Conservation (phyloP, 2,329 filamentous ascomycete species). For the Alternaria consortialis region DNA sequence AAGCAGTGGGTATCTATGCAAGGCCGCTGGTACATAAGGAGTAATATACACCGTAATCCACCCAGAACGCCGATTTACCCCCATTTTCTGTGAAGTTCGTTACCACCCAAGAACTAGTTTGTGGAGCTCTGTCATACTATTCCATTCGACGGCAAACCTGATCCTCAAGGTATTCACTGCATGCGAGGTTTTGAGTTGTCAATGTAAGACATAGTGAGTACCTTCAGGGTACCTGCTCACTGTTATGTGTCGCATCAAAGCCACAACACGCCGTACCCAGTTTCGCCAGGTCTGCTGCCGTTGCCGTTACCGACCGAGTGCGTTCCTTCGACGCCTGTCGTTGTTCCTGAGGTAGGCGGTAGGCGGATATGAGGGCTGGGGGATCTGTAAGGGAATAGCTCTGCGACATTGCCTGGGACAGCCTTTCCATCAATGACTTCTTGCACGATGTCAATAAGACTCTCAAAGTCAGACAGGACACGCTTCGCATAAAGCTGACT, state of each 20-base stretch:
- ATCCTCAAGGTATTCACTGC: no score
- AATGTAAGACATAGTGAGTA: no score
- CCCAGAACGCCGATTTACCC: not conserved
- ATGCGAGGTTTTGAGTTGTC: no score
- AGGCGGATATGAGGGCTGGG: conserved; percentile 19
- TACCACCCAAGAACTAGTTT: no score
- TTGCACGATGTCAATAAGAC: conserved; percentile 22
- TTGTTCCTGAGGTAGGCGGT: not conserved
- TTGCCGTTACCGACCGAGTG: not conserved
- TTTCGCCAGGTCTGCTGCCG: not conserved
- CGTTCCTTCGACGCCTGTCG: not conserved
- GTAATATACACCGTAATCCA: not conserved
- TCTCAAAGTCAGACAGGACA: conserved; percentile 32
- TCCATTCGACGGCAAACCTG: no score
- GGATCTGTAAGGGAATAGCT: conserved; percentile 36
- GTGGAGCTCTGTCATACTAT: no score
- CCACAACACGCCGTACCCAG: conserved; percentile 7
- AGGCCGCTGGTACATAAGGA: not conserved
- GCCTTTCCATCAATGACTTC: conserved; percentile 3
- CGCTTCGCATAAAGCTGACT: conserved; percentile 29
- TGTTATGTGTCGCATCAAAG: not conserved
- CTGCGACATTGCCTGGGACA: conserved; percentile 23
- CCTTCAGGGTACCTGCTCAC: not conserved
- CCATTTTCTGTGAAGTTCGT: no score
- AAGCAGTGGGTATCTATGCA: conserved; percentile 3